Evolutionary conservation across 1,139 yeast genomes (phyloP), one percentile per base, ranked within the genome.

Genomic region (Blastobotrys malaysiensis): DNA sequence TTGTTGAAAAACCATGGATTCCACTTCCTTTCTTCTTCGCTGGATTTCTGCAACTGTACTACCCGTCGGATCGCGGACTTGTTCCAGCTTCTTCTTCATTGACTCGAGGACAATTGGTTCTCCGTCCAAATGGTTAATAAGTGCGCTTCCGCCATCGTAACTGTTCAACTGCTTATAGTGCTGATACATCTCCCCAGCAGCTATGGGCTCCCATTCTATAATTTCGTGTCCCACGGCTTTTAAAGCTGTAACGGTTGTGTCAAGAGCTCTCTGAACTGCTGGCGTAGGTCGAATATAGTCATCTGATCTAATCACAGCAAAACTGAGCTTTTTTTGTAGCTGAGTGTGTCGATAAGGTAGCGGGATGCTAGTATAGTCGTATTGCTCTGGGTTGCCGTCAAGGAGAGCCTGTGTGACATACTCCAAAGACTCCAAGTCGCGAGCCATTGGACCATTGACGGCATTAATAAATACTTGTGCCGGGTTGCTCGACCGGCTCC

Each of bases 381-480:
- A 59, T 20, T 68, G 69, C 86, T 87, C 82, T 13, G 85, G 84
- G 59, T 80, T 71, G 27, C 75, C 73, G 57, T 78, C 75, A 52
- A 84, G 73, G 55, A 81, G 74, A 59, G 73, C 59, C 59, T 79
- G 77, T 75, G 83, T 78, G 69, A 83, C 75, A 46, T 75, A 75
- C 24, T 81, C 81, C 57, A 85, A 65, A 62, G 84, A 88, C 20
- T 80, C 81, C 36, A 84, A 67, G 9, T 77, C 69, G 56, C 80
- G 64, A 14, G 78, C 72, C 64, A 77, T 63, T 14, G 82, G 82
- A 0, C 82, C 82, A 52, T 77, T 69, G 11, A 76, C 80, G 0
- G 77, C 73, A 1, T 73, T 72, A 19, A 75, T 67, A 31, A 73
- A 59, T 45, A 71, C 72, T 57, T 80, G 79, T 26, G 79, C 77